A percentile compares a stretch with the other conserved stretches of the same genome.
Evolutionary conservation across 106 monocot genomes (phyloP).

Genomic region (Platanthera zijinensis): DNA sequence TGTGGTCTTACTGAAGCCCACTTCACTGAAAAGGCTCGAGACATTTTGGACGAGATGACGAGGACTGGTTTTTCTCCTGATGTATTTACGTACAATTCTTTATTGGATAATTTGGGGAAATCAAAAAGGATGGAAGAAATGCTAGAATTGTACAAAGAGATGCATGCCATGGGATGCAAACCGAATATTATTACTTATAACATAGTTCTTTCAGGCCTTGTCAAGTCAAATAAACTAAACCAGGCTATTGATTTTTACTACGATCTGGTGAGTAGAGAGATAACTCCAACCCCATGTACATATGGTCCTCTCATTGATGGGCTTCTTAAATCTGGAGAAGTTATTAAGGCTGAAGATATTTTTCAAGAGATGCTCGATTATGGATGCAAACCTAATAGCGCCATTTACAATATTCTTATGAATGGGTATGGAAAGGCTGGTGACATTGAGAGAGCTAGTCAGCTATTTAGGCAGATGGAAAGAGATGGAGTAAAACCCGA

Average conservation of each 20-base stretch:
- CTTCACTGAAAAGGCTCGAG: slow-evolving; percentile 19
- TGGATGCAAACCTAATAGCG: slow-evolving; percentile 73
- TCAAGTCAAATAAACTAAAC: slow-evolving; percentile 43
- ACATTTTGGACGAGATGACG: slow-evolving; percentile 76
- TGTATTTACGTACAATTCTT: slow-evolving; percentile 57
- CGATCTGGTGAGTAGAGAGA: slow-evolving; percentile 62
- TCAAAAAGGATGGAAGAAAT: slow-evolving; percentile 49
- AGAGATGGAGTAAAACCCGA: slow-evolving; percentile 67
- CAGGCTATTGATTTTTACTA: slow-evolving; percentile 82
- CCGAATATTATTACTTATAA: slow-evolving; percentile 61
- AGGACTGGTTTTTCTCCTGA: slow-evolving; percentile 43
- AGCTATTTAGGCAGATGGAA: slow-evolving; percentile 61
- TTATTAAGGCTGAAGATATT: slow-evolving; percentile 49
- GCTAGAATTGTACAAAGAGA: slow-evolving; percentile 66
- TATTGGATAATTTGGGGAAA: slow-evolving; percentile 62
- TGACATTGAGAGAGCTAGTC: slow-evolving; percentile 37
- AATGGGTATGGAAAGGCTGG: slow-evolving; percentile 74
- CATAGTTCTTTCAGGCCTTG: slow-evolving; percentile 75
- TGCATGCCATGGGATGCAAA: slow-evolving; percentile 50
- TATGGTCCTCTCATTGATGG: slow-evolving; percentile 93
- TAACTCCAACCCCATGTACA: slow-evolving; percentile 73
- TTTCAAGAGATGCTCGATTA: slow-evolving; percentile 75
- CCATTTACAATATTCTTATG: slow-evolving; percentile 89
- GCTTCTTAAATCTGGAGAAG: slow-evolving; percentile 49
- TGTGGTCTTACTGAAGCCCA: slow-evolving; percentile 32